These are phyloP conservation scores for Ascoidea rubescens DNA, from an alignment of 805 yeast genomes.

Conservation along the genomic window DNA sequence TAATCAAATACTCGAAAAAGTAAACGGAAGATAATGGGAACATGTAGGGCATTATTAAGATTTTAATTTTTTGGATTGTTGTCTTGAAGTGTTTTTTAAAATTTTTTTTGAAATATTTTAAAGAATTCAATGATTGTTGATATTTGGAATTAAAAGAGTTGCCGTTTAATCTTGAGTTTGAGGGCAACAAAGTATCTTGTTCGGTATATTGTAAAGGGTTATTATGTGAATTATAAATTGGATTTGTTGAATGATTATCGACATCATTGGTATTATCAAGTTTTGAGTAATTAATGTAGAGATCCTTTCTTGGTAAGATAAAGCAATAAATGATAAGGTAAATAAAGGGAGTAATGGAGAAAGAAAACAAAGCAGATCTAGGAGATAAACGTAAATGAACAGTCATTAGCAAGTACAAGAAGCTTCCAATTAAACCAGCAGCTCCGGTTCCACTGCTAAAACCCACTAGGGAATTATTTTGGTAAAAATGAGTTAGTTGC, in stretches of 20 bases:
- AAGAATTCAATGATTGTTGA: neutral
- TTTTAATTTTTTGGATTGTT: conserved; percentile 23
- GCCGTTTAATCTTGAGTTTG: neutral
- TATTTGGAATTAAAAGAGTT: neutral
- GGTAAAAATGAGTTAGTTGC: conserved; percentile 72
- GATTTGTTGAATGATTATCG: neutral
- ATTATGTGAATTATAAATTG: neutral
- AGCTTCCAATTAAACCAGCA: conserved; percentile 82
- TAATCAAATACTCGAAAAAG: conserved; percentile 73
- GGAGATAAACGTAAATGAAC: conserved; percentile 49
- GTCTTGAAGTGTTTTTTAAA: conserved; percentile 11
- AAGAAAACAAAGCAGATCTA: conserved; percentile 38
- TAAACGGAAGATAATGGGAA: conserved; percentile 75
- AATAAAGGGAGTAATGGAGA: conserved; percentile 41
- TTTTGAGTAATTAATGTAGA: neutral
- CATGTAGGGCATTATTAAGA: conserved; percentile 56
- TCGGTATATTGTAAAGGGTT: neutral
- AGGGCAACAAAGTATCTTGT: neutral
- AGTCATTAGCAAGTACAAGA: conserved; percentile 55
- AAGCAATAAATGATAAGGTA: conserved; percentile 22
- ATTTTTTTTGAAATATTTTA: neutral
- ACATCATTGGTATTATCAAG: no score
- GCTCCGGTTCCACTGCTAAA: conserved; percentile 95
- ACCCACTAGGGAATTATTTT: conserved; percentile 52
- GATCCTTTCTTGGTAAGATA: conserved; percentile 6